phyloP scores from a whole-genome alignment of 176 grass and related monocot genomes.

The Zoysia japonica region DNA sequence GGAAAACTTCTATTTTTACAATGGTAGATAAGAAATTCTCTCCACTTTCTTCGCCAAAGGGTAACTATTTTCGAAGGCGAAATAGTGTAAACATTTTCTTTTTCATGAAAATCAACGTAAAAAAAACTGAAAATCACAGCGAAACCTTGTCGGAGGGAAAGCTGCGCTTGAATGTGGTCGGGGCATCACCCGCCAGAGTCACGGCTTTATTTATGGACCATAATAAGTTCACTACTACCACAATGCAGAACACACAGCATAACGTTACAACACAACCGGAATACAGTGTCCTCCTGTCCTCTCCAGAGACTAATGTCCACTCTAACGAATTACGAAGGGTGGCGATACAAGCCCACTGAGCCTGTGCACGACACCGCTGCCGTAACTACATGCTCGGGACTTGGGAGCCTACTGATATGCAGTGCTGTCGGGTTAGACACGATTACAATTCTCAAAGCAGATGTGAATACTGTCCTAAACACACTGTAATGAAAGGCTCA shows the following conservation, averaged over 20 bases:
- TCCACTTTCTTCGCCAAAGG: too few relatives aligned
- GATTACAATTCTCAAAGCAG: constrained; percentile 56
- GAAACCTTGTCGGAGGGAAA: too few relatives aligned
- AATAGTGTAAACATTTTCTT: too few relatives aligned
- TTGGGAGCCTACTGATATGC: constrained; percentile 35
- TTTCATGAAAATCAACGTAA: too few relatives aligned
- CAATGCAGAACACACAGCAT: not conserved
- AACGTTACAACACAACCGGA: not conserved
- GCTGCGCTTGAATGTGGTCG: not conserved
- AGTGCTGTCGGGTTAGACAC: constrained; percentile 30
- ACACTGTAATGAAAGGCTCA: not conserved
- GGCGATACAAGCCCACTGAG: not conserved
- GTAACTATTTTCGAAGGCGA: too few relatives aligned
- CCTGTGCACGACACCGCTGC: not conserved
- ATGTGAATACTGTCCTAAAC: constrained; percentile 37
- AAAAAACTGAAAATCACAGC: too few relatives aligned
- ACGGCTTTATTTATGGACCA: not conserved
- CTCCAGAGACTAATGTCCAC: not conserved
- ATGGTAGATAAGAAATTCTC: too few relatives aligned
- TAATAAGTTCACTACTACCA: not conserved
- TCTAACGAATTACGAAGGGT: not conserved
- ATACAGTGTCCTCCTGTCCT: not conserved
- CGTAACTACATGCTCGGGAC: not conserved
- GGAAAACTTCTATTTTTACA: too few relatives aligned
- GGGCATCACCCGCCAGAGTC: not conserved